These are phyloP conservation scores for Vaccinium macrocarpon DNA, from an alignment of 148 eudicot species.

Conservation along the genomic window DNA sequence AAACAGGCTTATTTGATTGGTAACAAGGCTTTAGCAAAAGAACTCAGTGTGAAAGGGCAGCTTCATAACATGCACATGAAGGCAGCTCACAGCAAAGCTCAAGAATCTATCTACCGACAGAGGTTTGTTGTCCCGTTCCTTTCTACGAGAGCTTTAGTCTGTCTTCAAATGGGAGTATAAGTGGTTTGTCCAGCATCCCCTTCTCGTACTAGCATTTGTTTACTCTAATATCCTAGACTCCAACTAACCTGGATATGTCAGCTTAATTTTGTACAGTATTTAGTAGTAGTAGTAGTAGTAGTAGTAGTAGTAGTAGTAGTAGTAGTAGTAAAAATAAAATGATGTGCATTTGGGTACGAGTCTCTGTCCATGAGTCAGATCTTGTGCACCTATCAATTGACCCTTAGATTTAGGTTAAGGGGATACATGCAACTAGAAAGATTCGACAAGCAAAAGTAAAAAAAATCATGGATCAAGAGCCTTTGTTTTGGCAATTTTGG, in stretches of 20 bases:
- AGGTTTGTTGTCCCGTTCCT: constrained; percentile 44
- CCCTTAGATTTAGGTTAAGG: background rate
- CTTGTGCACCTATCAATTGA: background rate
- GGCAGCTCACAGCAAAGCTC: constrained; percentile 92
- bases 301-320: background rate
- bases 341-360: background rate
- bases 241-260: background rate
- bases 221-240: background rate
- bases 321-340: background rate
- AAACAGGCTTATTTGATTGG: constrained; percentile 83
- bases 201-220: background rate
- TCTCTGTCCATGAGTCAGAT: background rate
- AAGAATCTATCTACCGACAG: constrained; percentile 84
- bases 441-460: background rate
- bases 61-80: constrained; percentile 92
- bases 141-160: background rate
- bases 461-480: background rate
- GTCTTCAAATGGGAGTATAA: background rate
- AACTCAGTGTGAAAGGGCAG: constrained; percentile 89
- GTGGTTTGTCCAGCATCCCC: background rate
- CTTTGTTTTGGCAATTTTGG: background rate
- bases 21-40: constrained; percentile 91
- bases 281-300: background rate
- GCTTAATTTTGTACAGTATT: background rate
- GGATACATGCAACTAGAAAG: background rate